Evolutionary conservation across 2,329 filamentous ascomycete species (phyloP).

Genomic region (Paradendryphiella salina): DNA sequence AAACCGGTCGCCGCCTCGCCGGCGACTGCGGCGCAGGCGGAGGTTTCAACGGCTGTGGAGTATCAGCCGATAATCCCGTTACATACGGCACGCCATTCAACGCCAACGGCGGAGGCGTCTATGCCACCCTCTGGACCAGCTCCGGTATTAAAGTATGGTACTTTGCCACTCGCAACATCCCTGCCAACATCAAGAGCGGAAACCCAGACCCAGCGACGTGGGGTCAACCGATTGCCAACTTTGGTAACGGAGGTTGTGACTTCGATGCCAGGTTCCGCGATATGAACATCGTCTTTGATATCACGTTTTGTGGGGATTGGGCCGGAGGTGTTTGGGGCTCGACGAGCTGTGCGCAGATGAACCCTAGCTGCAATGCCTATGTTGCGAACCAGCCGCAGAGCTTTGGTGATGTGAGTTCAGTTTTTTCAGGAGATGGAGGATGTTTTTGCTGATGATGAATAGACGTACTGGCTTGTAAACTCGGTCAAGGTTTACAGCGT

Average conservation of each 20-base stretch:
- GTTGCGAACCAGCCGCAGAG: conserved; percentile 45
- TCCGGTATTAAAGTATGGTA: conserved; percentile 54
- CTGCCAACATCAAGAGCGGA: conserved; percentile 47
- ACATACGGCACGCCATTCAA: conserved; percentile 49
- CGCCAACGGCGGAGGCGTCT: conserved; percentile 49
- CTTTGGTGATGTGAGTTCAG: conserved; percentile 39
- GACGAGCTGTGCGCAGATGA: conserved; percentile 34
- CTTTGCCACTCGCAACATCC: conserved; percentile 48
- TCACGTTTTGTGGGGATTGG: conserved; percentile 61
- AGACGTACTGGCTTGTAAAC: conserved; percentile 48
- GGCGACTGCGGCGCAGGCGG: conserved; percentile 45
- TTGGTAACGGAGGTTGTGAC: conserved; percentile 38
- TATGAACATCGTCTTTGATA: conserved; percentile 53
- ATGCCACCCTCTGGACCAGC: conserved; percentile 49
- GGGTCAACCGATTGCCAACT: conserved; percentile 49
- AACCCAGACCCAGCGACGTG: conserved; percentile 49
- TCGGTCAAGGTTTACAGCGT: conserved; percentile 47
- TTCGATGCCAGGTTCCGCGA: conserved; percentile 44
- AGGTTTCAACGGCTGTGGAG: conserved; percentile 43
- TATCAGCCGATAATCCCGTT: conserved; percentile 30
- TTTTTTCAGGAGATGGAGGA: rapidly evolving
- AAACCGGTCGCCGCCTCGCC: conserved; percentile 34
- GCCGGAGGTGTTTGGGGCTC: conserved; percentile 53
- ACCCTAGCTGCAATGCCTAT: conserved; percentile 45
- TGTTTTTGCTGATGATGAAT: conserved; percentile 12